Percentiles rank a stretch among this genome's conserved stretches.
Conservation (phyloP, 2,329 filamentous ascomycete genomes). For the Thielaviopsis musarum region DNA sequence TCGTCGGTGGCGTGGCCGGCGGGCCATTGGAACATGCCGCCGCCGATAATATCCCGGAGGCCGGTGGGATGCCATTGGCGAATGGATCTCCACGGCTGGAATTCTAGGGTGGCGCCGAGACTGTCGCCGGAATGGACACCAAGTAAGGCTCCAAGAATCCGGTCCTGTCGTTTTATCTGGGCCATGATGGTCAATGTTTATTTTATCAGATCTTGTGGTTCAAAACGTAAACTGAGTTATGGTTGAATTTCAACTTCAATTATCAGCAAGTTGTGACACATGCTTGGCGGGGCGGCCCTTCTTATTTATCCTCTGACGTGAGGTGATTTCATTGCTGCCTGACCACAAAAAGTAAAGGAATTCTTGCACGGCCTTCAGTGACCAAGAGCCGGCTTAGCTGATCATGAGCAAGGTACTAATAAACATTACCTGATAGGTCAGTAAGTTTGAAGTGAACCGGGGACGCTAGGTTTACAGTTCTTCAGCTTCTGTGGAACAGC, state of each 20-base stretch:
- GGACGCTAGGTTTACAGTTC: not conserved
- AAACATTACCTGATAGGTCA: not conserved
- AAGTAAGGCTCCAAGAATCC: conserved; percentile 26
- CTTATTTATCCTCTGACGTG: not conserved
- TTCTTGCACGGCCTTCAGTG: too few relatives aligned
- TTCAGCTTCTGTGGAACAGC: not conserved
- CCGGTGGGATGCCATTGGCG: conserved; percentile 21
- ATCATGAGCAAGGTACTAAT: not conserved
- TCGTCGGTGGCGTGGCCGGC: conserved; percentile 30
- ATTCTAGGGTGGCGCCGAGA: conserved; percentile 30
- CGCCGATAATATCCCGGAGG: conserved; percentile 26
- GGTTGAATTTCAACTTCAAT: not conserved
- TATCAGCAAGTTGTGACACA: not conserved
- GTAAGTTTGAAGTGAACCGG: not conserved
- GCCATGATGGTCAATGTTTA: not conserved
- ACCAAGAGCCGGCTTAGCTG: not conserved
- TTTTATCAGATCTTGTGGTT: not conserved
- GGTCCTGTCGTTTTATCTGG: not conserved
- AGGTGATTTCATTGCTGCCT: not conserved
- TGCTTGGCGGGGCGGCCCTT: not conserved
- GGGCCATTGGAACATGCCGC: conserved; percentile 26
- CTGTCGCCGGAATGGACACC: conserved; percentile 30
- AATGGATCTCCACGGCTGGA: conserved; percentile 21
- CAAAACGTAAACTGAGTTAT: not conserved
- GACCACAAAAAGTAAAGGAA: too few relatives aligned